Evolutionary conservation across 2,329 filamentous ascomycete species (phyloP).

Genomic region (Alternaria hordeiaustralica): DNA sequence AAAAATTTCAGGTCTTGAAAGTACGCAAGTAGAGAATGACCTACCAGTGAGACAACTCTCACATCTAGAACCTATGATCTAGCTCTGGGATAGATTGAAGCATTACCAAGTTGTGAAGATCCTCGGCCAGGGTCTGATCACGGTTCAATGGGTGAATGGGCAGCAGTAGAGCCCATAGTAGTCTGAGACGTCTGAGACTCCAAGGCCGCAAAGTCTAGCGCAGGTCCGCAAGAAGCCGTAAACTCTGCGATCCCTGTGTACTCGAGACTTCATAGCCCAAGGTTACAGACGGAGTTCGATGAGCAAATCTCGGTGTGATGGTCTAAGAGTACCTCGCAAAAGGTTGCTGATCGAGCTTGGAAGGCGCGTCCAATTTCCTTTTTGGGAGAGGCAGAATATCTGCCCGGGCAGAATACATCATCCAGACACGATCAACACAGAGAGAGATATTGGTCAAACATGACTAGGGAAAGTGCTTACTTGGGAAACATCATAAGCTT

Average conservation of each 20-base stretch:
- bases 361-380: background rate
- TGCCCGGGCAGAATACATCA: constrained; percentile 4
- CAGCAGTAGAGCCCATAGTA: background rate
- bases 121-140: background rate
- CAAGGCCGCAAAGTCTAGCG: background rate
- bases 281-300: background rate
- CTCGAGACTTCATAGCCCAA: background rate
- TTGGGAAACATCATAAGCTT: background rate
- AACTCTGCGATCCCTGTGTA: background rate
- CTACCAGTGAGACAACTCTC: background rate
- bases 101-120: background rate
- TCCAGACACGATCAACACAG: background rate
- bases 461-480: background rate
- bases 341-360: background rate
- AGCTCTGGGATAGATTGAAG: background rate
- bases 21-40: background rate
- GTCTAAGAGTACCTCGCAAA: background rate
- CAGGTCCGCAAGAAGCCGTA: constrained; percentile 4
- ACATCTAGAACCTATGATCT: background rate
- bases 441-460: background rate
- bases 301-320: background rate
- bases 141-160: background rate
- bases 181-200: constrained; percentile 2
- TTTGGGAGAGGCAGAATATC: background rate
- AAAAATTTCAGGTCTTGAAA: background rate